Evolutionary conservation across 441 rosid genomes (phyloP), one percentile per base, ranked within the genome.

Genomic region (Erodium texanum): DNA sequence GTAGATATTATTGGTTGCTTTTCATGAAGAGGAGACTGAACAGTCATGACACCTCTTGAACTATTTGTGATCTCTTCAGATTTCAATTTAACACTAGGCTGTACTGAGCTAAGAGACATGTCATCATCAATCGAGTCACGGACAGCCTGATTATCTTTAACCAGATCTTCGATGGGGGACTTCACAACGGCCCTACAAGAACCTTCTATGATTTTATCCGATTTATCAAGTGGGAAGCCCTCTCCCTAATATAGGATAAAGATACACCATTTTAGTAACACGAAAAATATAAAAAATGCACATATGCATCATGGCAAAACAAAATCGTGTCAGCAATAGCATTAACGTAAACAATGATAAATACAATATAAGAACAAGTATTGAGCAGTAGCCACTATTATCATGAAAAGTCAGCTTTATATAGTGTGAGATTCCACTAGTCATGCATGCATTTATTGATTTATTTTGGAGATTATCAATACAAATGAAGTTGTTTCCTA

Each of bases 1-100:
- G 68, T 20, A 43, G 75, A 72, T 66, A 52, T 58, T 48, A 63
- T 76, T 29, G 77, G 68, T 43, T 73, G 75, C 75, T 78, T 81
- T 14, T 75, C 73, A 61, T n/a, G 64, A 48, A 43, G 48, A 64
- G 67, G 72, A 68, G 80, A 72, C 69, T 78, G 82, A 66, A 20
- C 61, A 67, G 59, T 73, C 72, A 76, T 19, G 43, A 67, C 66
- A 34, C 69, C 76, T 65, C 58, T 75, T 29, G 77, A 63, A 69
- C 70, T 69, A 69, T 70, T 68, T 77, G 76, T 74, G 48, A 70
- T 76, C 18, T 50, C 70, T 70, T 79, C 86, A 64, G 66, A 64
- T 69, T 81, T 82, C 71, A 61, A 75, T 70, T 72, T 74, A 61
- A 70, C 69, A 66, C 34, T 65, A 58, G 78, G 72, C 69, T 71